Base-by-base conservation (phyloP, 2,329 filamentous ascomycete species). In the Cercospora berteroae region DNA sequence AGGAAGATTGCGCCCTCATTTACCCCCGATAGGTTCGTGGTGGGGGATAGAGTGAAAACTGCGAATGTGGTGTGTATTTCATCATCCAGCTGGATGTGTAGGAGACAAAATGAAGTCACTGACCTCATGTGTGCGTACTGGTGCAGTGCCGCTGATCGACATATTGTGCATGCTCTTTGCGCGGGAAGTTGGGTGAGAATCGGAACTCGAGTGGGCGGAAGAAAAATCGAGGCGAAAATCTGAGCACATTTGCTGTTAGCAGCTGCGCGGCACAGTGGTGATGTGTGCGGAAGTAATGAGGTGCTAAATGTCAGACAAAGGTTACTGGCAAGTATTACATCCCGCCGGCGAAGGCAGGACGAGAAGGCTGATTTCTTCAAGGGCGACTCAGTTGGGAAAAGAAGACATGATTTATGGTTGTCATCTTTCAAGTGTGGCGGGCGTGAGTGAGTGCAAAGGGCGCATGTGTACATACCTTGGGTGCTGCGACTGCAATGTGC, bases 271-370 rank as follows among this genome's bases (percentile, higher is more conserved):
- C 9, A 25, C 63, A 58, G 48, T 65, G 56, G 20, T 58, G 23
- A 25, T 55, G 58, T 59, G 59, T 33, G 62, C 64, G 60, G 27
- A 55, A 52, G 50, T n/a, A 42, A 67, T 18, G n/a, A 44, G 27
- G 52, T 39, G 36, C 18, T 60, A 72, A 73, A 72, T 74, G 82
- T 93, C 90, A 93, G 90, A 91, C 88, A 88, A 86, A 83, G 81
- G 84, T 89, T 93, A 93, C 91, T 94, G 91, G 91, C 91, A 91
- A 93, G 91, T 93, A 93, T 57, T 79, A 90, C 91, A 92, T 89
- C 88, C 85, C 78, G 80, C 84, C 83, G 84, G 85, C 82, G 82
- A 83, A 81, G 81, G 81, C 82, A 77, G 83, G 88, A 89, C 89
- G 87, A 83, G 86, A 83, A 65, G 86, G 86, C 84, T 83, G 83